Evolutionary conservation across 805 yeast genomes (phyloP).

Genomic region (Ogataea pini): DNA sequence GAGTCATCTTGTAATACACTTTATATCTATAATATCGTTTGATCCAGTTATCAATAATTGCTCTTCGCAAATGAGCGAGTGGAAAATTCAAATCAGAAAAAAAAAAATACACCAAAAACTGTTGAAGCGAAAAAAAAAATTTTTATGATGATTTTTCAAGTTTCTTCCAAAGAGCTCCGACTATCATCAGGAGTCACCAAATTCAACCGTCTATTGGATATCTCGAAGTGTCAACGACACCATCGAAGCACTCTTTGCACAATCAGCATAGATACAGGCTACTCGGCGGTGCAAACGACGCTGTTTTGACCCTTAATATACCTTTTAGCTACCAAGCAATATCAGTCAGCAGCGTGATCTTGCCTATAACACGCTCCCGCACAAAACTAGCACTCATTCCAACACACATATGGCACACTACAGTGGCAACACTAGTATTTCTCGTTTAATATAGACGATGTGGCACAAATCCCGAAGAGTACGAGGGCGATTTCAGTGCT

Average conservation of each 20-base stretch:
- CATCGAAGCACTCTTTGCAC: neutral
- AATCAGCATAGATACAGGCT: neutral
- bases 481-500: constrained; percentile 7
- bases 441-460: constrained; percentile 2
- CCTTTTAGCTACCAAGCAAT: neutral
- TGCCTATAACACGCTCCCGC: neutral
- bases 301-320: neutral
- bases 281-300: neutral
- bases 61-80: too few species aligned
- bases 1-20: too few species aligned
- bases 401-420: constrained; percentile 1
- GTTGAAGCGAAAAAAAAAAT: neutral
- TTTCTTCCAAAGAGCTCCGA: neutral
- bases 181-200: neutral
- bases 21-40: too few species aligned
- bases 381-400: neutral
- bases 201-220: neutral
- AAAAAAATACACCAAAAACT: neutral
- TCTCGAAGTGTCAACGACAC: neutral
- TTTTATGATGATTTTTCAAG: neutral
- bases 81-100: neutral
- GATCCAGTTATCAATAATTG: too few species aligned
- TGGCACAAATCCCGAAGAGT: constrained; percentile 5
- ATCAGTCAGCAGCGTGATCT: neutral
- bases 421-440: neutral